Evolutionary conservation across 148 eudicot species (phyloP).

Genomic region (Oxyria digyna): DNA sequence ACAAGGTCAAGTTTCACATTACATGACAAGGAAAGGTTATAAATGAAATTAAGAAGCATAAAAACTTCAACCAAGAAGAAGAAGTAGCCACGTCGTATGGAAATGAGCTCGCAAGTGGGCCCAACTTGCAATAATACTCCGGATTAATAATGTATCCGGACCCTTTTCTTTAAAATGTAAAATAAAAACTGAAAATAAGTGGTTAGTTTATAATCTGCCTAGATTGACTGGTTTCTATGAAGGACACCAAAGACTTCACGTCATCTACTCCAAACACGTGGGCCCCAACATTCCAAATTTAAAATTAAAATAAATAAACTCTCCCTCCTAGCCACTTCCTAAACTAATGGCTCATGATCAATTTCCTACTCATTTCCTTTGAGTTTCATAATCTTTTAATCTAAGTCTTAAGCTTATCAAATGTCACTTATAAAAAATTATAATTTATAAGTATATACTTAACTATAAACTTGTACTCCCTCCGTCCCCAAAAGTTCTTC

Average conservation of each 20-base stretch:
- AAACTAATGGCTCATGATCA: no score
- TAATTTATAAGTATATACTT: no score
- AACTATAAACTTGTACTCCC: no score
- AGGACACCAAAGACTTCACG: slow-evolving; percentile 5
- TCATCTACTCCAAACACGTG: no score
- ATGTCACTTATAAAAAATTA: no score
- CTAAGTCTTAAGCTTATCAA: no score
- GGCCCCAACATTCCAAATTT: no score
- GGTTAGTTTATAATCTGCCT: slow-evolving; percentile 6
- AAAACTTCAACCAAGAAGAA: background rate
- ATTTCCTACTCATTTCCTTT: no score
- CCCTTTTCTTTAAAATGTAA: background rate
- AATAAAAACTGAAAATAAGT: background rate
- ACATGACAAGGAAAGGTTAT: background rate
- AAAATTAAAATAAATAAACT: no score
- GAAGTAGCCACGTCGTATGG: background rate
- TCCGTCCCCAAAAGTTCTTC: no score
- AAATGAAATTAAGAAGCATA: background rate
- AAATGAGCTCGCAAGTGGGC: background rate
- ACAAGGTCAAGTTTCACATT: slow-evolving; percentile 3
- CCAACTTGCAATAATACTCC: background rate
- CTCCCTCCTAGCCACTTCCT: no score
- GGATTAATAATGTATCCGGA: background rate
- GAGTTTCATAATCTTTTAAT: no score
- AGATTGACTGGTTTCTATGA: slow-evolving; percentile 6